phyloP scores from a whole-genome alignment of 2,329 filamentous ascomycete species.

The Aspergillus ibericus region DNA sequence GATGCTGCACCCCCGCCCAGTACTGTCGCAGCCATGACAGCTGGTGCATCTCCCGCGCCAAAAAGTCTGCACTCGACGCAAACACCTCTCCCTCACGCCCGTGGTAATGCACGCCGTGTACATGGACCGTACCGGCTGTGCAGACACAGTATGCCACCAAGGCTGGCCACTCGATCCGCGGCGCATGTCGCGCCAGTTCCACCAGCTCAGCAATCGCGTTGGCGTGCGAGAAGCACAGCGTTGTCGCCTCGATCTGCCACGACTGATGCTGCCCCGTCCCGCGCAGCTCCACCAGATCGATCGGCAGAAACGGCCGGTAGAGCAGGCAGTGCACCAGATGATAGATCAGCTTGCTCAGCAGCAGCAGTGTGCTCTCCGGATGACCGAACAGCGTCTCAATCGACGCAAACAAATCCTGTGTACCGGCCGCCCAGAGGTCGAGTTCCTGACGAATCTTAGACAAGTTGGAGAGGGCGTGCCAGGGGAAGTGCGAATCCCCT shows the following conservation, averaged over 20 bases:
- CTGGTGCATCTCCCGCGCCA: conserved; percentile 77
- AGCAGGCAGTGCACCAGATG: conserved; percentile 84
- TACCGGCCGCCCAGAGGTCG: conserved; percentile 80
- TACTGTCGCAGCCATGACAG: conserved; percentile 71
- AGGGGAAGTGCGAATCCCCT: conserved; percentile 86
- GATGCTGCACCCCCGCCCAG: conserved; percentile 78
- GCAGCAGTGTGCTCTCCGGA: conserved; percentile 72
- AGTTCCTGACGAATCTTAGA: conserved; percentile 84
- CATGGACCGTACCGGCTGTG: conserved; percentile 83
- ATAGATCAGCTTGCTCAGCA: conserved; percentile 83
- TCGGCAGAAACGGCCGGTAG: conserved; percentile 81
- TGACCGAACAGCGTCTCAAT: conserved; percentile 75
- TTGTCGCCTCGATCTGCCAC: conserved; percentile 90
- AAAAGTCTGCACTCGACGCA: conserved; percentile 67
- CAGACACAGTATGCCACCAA: conserved; percentile 86
- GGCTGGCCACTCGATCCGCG: conserved; percentile 77
- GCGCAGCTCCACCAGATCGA: conserved; percentile 77
- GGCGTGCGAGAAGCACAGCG: conserved; percentile 81
- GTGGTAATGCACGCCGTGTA: conserved; percentile 80
- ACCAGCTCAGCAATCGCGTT: conserved; percentile 84
- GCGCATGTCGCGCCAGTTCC: conserved; percentile 72
- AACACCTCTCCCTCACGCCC: conserved; percentile 62
- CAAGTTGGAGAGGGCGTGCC: conserved; percentile 81
- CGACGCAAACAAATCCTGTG: conserved; percentile 74
- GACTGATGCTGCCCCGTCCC: conserved; percentile 82